Evolutionary conservation across 805 yeast species (phyloP).

Genomic region (Tetrapisispora nanseiensis): DNA sequence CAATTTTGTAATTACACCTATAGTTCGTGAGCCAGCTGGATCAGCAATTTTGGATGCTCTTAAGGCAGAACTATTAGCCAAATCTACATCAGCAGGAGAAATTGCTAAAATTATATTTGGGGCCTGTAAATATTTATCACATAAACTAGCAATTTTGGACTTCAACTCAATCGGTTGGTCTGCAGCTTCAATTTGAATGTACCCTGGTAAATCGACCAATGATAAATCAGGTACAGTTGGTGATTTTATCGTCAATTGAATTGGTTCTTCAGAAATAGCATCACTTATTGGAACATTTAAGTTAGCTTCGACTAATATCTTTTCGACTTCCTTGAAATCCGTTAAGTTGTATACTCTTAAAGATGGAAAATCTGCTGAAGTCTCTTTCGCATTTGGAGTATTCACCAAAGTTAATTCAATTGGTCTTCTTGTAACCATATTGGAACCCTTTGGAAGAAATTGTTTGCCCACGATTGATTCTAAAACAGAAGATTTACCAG

Average conservation of each 20-base stretch:
- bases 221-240: slow-evolving; percentile 89
- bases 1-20: slow-evolving; percentile 90
- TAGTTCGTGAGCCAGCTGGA: slow-evolving; percentile 90
- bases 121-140: slow-evolving; percentile 75
- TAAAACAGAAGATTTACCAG: slow-evolving; percentile 93
- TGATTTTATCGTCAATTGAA: slow-evolving; percentile 81
- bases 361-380: slow-evolving; percentile 89
- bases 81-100: slow-evolving; percentile 94
- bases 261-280: slow-evolving; percentile 88
- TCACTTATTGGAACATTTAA: slow-evolving; percentile 83
- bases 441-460: slow-evolving; percentile 91
- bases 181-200: slow-evolving; percentile 91
- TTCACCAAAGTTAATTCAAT: slow-evolving; percentile 88
- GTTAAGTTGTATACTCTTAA: slow-evolving; percentile 71
- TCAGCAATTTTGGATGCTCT: slow-evolving; percentile 84
- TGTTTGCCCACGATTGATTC: slow-evolving; percentile 98
- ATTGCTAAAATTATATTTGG: slow-evolving; percentile 95
- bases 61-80: slow-evolving; percentile 91
- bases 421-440: slow-evolving; percentile 97
- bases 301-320: slow-evolving; percentile 76
- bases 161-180: slow-evolving; percentile 88
- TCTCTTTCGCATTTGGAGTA: slow-evolving; percentile 71
- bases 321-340: slow-evolving; percentile 83
- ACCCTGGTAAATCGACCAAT: slow-evolving; percentile 92
- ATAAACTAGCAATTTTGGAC: slow-evolving; percentile 63